Evolutionary conservation across 345 rosid genomes (phyloP).

Genomic region (Melaleuca alternifolia): DNA sequence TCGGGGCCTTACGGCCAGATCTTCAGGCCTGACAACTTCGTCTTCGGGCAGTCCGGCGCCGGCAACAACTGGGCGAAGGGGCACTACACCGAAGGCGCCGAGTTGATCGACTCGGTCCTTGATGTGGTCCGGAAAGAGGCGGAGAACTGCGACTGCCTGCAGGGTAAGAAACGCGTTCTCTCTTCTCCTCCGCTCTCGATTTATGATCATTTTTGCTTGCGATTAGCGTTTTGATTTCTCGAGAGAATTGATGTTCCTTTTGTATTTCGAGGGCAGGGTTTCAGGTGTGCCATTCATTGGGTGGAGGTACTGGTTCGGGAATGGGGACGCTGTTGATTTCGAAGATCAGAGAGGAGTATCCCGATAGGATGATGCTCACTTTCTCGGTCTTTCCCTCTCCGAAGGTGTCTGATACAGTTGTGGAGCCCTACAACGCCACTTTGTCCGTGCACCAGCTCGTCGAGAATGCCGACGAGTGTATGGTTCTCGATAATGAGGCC

Average conservation of each 20-base stretch:
- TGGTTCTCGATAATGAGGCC: slow-evolving; percentile 36
- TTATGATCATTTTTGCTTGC: not conserved
- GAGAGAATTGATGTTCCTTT: not conserved
- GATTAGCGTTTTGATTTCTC: not conserved
- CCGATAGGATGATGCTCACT: slow-evolving; percentile 35
- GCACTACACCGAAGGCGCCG: slow-evolving; percentile 59
- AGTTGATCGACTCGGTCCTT: slow-evolving; percentile 49
- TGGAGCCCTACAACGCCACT: slow-evolving; percentile 36
- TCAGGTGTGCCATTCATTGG: slow-evolving; percentile 32
- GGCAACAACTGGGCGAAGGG: slow-evolving; percentile 65
- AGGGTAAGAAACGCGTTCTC: slow-evolving; percentile 15
- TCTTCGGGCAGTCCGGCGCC: slow-evolving; percentile 49
- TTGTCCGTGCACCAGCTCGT: slow-evolving; percentile 31
- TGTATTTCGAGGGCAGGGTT: slow-evolving; percentile 9
- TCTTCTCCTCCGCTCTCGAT: not conserved
- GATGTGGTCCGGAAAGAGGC: slow-evolving; percentile 60
- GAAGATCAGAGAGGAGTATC: slow-evolving; percentile 33
- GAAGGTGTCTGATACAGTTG: slow-evolving; percentile 34
- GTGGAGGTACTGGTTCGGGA: slow-evolving; percentile 34
- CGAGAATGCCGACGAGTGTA: slow-evolving; percentile 34
- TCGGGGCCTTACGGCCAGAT: slow-evolving; percentile 55
- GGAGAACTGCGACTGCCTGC: slow-evolving; percentile 58
- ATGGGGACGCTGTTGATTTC: slow-evolving; percentile 35
- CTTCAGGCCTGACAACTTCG: slow-evolving; percentile 51
- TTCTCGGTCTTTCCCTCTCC: slow-evolving; percentile 32